phyloP scores from a whole-genome alignment of 768 basidiomycete genomes.

The Suillus lakei region DNA sequence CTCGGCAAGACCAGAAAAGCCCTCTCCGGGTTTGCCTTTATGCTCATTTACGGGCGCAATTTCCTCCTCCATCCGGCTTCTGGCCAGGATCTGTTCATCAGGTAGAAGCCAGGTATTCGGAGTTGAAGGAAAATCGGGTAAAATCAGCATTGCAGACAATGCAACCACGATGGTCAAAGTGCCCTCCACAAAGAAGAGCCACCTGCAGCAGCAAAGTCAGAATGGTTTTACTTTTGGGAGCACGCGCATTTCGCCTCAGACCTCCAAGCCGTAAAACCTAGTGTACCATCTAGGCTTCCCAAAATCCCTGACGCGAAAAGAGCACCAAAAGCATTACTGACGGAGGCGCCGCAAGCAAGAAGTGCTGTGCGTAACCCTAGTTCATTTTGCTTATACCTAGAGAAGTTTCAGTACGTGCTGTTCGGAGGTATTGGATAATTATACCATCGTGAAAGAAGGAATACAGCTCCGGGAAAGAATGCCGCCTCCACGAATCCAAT shows the following conservation, averaged over 20 bases:
- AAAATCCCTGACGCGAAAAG: slow-evolving; percentile 79
- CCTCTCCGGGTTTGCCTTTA: slow-evolving; percentile 41
- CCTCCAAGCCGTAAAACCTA: slow-evolving; percentile 71
- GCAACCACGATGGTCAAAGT: slow-evolving; percentile 57
- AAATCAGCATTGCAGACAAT: slow-evolving; percentile 58
- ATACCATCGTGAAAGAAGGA: slow-evolving; percentile 69
- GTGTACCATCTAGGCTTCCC: slow-evolving; percentile 65
- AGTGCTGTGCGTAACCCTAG: slow-evolving; percentile 69
- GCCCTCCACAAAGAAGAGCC: slow-evolving; percentile 75
- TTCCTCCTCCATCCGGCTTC: slow-evolving; percentile 65
- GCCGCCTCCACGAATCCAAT: slow-evolving; percentile 75
- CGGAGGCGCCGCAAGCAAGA: slow-evolving; percentile 70
- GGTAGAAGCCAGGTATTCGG: slow-evolving; percentile 60
- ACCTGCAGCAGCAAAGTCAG: slow-evolving; percentile 41
- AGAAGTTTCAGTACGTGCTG: neutral
- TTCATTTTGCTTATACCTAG: slow-evolving; percentile 62
- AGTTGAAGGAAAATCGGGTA: slow-evolving; percentile 75
- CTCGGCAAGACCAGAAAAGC: slow-evolving; percentile 52
- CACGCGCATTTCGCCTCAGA: slow-evolving; percentile 14
- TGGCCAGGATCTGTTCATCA: slow-evolving; percentile 57
- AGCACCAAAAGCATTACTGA: slow-evolving; percentile 82
- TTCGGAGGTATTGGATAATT: neutral
- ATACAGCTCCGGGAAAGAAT: slow-evolving; percentile 70
- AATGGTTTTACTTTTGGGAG: neutral
- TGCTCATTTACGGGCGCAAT: slow-evolving; percentile 53